These are phyloP conservation scores for Penicillium sp. DNA, from an alignment of 2,329 filamentous ascomycete genomes.

Conservation along the genomic window DNA sequence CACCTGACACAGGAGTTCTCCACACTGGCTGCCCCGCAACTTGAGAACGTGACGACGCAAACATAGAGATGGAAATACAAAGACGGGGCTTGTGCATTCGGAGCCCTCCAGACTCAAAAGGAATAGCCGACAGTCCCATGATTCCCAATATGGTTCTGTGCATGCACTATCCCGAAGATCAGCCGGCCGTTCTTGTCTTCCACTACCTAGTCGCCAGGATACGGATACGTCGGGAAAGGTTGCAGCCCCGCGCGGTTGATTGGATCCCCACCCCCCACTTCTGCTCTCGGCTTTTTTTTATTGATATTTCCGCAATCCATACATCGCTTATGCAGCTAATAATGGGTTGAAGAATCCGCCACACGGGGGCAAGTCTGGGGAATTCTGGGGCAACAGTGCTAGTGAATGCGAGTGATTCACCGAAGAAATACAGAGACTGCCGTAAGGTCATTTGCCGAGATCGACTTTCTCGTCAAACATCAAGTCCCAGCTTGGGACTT, in stretches of 20 bases:
- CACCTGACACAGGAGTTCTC: no score
- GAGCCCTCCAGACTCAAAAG: no score
- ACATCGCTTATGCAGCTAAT: not conserved
- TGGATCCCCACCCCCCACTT: not conserved
- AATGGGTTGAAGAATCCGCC: not conserved
- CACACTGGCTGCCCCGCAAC: no score
- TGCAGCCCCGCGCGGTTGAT: not conserved
- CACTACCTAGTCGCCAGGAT: not conserved
- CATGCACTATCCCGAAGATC: not conserved
- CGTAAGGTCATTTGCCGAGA: not conserved
- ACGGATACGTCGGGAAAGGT: not conserved
- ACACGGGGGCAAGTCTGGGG: not conserved
- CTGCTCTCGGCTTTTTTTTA: not conserved
- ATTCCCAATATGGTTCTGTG: no score
- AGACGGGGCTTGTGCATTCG: no score
- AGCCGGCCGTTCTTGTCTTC: not conserved
- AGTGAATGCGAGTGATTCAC: not conserved
- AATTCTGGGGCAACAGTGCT: not conserved
- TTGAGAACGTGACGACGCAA: no score
- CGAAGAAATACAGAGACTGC: not conserved
- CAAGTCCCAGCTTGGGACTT: not conserved
- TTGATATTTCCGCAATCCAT: not conserved
- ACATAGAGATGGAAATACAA: no score
- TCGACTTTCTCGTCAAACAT: not conserved
- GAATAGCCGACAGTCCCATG: no score